Conservation (phyloP, 1,284 basidiomycete genomes). For the Cryptococcus sp. region DNA sequence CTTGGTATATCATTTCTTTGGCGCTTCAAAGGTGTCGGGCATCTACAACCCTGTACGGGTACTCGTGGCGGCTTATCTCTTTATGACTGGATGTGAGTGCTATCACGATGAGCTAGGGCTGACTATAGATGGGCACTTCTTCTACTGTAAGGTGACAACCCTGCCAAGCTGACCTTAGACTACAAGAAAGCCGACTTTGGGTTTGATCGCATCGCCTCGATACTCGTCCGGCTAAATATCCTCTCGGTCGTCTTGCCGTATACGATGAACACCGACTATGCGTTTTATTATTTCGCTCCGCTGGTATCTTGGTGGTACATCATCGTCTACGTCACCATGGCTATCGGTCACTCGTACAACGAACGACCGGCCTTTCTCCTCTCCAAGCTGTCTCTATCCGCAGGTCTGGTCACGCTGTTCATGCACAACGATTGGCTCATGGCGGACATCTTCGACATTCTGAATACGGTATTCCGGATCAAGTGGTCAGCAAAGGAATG, state of each 20-base stretch:
- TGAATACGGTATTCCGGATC: conserved; percentile 63
- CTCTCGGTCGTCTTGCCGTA: conserved; percentile 75
- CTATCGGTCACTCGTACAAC: conserved; percentile 65
- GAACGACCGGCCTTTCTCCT: conserved; percentile 62
- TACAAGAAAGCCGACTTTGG: conserved; percentile 79
- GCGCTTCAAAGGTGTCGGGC: conserved; percentile 76
- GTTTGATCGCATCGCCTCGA: conserved; percentile 66
- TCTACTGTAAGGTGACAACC: conserved; percentile 30
- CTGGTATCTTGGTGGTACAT: conserved; percentile 64
- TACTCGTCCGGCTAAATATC: conserved; percentile 74
- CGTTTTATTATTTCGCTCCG: conserved; percentile 81
- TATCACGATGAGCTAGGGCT: conserved; percentile 4
- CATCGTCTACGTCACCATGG: conserved; percentile 75
- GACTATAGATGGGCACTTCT: conserved; percentile 41
- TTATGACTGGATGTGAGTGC: conserved; percentile 52
- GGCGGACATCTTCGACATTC: conserved; percentile 58
- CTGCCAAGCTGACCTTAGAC: conserved; percentile 54
- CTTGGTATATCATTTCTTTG: conserved; percentile 81
- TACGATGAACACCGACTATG: conserved; percentile 83
- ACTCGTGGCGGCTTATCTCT: conserved; percentile 79
- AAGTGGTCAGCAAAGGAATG: conserved; percentile 79
- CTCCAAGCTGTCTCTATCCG: conserved; percentile 63
- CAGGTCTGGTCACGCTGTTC: conserved; percentile 58
- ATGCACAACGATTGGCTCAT: conserved; percentile 63
- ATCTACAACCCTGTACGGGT: conserved; percentile 86